phyloP scores from a whole-genome alignment of 2,329 filamentous ascomycete species.

The Penicillium sp. region DNA sequence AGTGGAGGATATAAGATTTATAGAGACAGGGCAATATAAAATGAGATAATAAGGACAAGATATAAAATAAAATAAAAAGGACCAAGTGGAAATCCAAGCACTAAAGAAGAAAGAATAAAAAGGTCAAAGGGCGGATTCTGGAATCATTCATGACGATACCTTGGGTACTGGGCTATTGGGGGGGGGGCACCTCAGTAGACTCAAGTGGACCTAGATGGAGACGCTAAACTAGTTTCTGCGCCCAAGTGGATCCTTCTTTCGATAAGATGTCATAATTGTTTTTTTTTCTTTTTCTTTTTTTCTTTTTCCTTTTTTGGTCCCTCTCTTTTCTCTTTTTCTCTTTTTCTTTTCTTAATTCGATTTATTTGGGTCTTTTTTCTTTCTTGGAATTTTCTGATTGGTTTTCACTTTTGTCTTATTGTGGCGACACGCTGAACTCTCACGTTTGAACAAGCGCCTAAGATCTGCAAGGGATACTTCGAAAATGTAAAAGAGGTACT shows the following conservation, averaged over 20 bases:
- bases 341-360: background rate
- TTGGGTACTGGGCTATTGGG: background rate
- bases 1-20: background rate
- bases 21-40: background rate
- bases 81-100: constrained; percentile 4
- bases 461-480: constrained; percentile 9
- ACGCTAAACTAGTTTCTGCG: constrained; percentile 7
- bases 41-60: background rate
- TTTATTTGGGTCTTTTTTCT: background rate
- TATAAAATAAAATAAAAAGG: background rate
- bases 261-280: constrained; percentile 13
- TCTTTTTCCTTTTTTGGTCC: background rate
- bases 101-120: constrained; percentile 9
- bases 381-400: background rate
- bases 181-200: constrained; percentile 1
- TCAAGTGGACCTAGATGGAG: background rate
- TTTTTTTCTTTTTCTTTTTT: background rate
- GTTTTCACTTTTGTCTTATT: background rate
- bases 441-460: constrained; percentile 11
- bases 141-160: constrained; percentile 25
- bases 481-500: background rate
- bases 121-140: constrained; percentile 15
- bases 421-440: constrained; percentile 7
- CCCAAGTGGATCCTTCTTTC: constrained; percentile 7
- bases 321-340: constrained; percentile 1